A percentile compares a stretch with the other conserved stretches of the same genome.
phyloP scores from a whole-genome alignment of 495 filamentous ascomycete genomes.

The Aspergillus carlsbadensis region DNA sequence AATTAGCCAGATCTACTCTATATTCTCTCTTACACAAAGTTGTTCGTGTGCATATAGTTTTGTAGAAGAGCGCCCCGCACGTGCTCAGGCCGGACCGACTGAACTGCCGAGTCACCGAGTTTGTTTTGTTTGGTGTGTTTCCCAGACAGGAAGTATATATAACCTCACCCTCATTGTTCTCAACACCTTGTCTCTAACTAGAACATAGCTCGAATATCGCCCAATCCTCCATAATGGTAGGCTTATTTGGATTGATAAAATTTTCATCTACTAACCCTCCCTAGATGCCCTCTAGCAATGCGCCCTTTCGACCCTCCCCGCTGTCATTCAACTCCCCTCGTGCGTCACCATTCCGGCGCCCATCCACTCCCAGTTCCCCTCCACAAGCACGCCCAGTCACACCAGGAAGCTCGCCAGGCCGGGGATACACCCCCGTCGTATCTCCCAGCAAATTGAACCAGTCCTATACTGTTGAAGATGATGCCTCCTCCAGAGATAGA shows the following conservation, averaged over 20 bases:
- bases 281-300: constrained; percentile 36
- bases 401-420: constrained; percentile 44
- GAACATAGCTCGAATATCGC: not conserved
- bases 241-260: not conserved
- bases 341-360: constrained; percentile 73
- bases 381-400: constrained; percentile 37
- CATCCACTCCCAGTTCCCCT: constrained; percentile 49
- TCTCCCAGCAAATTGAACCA: constrained; percentile 51
- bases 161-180: not conserved
- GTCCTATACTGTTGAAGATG: constrained; percentile 46
- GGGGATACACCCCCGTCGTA: constrained; percentile 42
- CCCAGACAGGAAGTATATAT: constrained; percentile 18
- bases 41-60: not conserved
- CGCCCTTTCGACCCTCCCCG: constrained; percentile 68
- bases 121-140: constrained; percentile 26
- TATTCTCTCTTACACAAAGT: not conserved
- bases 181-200: not conserved
- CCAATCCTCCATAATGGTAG: constrained; percentile 27
- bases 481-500: constrained; percentile 24
- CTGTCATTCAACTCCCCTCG: constrained; percentile 67
- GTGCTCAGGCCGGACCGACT: constrained; percentile 34
- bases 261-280: not conserved
- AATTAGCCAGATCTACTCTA: no score
- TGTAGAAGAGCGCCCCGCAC: constrained; percentile 21
- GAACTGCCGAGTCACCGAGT: constrained; percentile 26